Conservation (phyloP, 108 stramenopile genomes). For the Pseudonitzschia multistriata region DNA sequence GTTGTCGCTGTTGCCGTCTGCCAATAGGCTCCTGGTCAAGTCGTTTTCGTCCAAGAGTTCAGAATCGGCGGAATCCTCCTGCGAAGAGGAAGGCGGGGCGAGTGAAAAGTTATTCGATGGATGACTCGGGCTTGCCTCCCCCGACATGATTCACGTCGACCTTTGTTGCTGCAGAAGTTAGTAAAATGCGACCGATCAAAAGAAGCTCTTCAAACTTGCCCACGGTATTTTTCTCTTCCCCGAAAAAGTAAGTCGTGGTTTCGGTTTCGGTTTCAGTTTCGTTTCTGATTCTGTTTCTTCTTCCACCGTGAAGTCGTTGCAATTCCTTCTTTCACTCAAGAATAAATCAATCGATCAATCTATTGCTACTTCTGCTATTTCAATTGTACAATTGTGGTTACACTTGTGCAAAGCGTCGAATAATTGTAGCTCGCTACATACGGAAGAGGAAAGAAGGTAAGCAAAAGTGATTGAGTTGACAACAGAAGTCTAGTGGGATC, state of each 20-base stretch:
- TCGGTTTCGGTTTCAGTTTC: neutral
- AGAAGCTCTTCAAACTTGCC: neutral
- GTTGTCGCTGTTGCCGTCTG: neutral
- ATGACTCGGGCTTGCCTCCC: neutral
- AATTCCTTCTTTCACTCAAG: neutral
- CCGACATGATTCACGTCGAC: neutral
- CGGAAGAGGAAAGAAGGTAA: no score
- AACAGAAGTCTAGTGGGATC: no score
- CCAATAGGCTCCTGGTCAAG: constrained; percentile 25
- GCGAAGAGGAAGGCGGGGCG: constrained; percentile 14
- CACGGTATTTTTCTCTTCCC: neutral
- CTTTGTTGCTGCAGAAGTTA: no score
- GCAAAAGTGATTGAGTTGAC: no score
- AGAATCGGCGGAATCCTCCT: constrained; percentile 22
- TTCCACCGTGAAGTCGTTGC: no score
- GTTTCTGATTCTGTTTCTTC: no score
- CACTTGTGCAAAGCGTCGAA: no score
- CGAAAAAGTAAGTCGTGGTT: neutral
- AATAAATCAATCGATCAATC: no score
- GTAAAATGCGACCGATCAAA: no score
- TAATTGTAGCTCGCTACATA: no score
- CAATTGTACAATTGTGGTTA: no score
- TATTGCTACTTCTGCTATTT: no score
- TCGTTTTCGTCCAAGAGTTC: constrained; percentile 41
- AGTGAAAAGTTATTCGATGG: constrained; percentile 16